Base-by-base conservation (phyloP, 495 filamentous ascomycete genomes). In the Aspergillus campestris region DNA sequence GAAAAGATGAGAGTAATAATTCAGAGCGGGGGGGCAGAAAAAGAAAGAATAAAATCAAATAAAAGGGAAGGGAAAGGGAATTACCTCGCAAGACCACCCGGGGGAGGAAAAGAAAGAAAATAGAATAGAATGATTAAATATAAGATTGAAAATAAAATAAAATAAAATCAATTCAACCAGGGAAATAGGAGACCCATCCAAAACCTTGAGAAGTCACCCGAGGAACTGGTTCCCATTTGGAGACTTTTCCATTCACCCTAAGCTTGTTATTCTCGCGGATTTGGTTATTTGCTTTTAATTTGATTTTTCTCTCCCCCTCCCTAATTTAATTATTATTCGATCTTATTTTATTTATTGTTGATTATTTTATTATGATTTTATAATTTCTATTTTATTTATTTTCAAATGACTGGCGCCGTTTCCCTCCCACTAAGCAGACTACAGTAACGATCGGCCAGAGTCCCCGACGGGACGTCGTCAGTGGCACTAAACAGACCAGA, bases 391-490 rank as follows among this genome's bases (percentile, higher is more conserved):
- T 34, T 51, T 39, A 14, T 45, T 50, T 44, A 43, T 50, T 56
- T 39, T 24, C 1, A 24, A 24, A 50, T 51, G 42, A 54, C 48
- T 52, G 45, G 45, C 48, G 52, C 52, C 44, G 52, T 59, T 55
- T 59, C 52, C 49, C 55, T 55, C 52, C 52, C 9, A n/a, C 52
- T 53, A 55, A 59, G 52, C 52, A 50, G 56, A 45, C 52, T 50
- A 55, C 49, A 59, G 50, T 48, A 62, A 55, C 53, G 67, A 72
- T 71, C 67, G 70, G 66, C 67, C 66, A 65, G 59, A 59, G 60
- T 57, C 66, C 60, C 59, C 57, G 60, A 63, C 58, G 61, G 65
- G 54, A 69, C 63, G 60, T 65, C 67, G 66, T 71, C 67, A 71
- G 69, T 71, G 67, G 66, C 67, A 65, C 65, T 62, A 61, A 49